Base-by-base conservation (phyloP, 2,329 filamentous ascomycete genomes). In the Phaeosphaeriaceae sp. region DNA sequence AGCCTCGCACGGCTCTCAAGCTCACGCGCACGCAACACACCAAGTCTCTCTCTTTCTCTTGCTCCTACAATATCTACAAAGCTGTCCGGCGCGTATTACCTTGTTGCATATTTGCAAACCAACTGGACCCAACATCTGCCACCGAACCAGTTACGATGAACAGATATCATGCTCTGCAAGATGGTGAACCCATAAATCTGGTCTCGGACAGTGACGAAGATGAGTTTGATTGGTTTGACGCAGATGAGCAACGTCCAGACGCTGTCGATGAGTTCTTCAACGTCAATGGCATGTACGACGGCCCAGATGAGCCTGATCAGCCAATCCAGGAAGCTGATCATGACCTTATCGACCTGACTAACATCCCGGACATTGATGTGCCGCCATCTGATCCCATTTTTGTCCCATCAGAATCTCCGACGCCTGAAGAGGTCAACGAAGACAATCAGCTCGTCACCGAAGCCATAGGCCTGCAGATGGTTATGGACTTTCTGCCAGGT, bases 401-500 rank as follows among this genome's bases (percentile, higher is more conserved):
- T 4, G 11, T 48, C n/a, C 19, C 48, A 22, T 49, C 52, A 11
- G 46, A 55, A 15, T 21, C 20, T 51, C 42, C 31, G 24, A 46
- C 42, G 17, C 36, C 48, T n/a, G 11, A 24, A 9, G 48, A 51
- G 9, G 44, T 31, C 36, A 50, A 44, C 27, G 56, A 24, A 5
- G 41, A 20, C 3, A 19, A 20, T 15, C 45, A 58, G 19, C 17
- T 63, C 3, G 22, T 75, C 47, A 68, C 63, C 7, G 71, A 69
- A 58, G 64, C 66, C 15, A 61, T 61, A 1, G 76, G 69, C 53
- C 51, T 77, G 24, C 67, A 72, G 47, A 68, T 71, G 61, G 58
- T 78, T n/a, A 24, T 77, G 7, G 61, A 72, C 33, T 66, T 78
- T 9, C 62, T 77, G 5, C 74, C 75, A 9, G 75, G 76, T 42